Percentiles rank a stretch among this genome's conserved stretches.
Conservation (phyloP, 2,329 filamentous ascomycete species). For the Trichoderma atroviride region DNA sequence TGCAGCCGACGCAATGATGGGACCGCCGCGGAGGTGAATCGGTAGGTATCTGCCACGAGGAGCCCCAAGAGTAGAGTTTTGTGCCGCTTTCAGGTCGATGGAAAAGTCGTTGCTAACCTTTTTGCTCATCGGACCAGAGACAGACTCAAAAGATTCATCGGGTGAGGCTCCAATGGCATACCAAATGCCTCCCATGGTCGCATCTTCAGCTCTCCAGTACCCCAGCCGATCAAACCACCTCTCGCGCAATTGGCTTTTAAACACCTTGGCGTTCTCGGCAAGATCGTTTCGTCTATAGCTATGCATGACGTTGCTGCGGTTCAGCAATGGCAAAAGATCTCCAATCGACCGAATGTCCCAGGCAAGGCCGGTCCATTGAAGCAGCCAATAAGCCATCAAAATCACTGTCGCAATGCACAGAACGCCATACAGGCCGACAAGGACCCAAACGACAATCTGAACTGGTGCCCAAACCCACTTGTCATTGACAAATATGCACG, state of each 20-base stretch:
- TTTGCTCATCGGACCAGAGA: slow-evolving; percentile 35
- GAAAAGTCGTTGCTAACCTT: slow-evolving; percentile 39
- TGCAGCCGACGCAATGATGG: slow-evolving; percentile 68
- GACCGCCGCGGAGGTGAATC: slow-evolving; percentile 71
- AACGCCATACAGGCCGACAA: slow-evolving; percentile 73
- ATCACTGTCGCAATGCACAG: slow-evolving; percentile 57
- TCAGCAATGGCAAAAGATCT: slow-evolving; percentile 76
- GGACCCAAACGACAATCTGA: slow-evolving; percentile 75
- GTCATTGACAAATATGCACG: slow-evolving; percentile 58
- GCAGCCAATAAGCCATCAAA: slow-evolving; percentile 66
- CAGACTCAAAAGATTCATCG: slow-evolving; percentile 31
- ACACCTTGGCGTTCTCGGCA: slow-evolving; percentile 53
- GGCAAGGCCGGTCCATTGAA: slow-evolving; percentile 70
- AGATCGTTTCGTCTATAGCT: slow-evolving; percentile 72
- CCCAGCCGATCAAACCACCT: slow-evolving; percentile 73
- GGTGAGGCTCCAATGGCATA: slow-evolving; percentile 68
- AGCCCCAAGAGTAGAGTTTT: slow-evolving; percentile 31
- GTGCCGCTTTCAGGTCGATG: slow-evolving; percentile 36
- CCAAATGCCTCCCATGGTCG: slow-evolving; percentile 67
- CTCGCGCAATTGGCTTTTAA: slow-evolving; percentile 56
- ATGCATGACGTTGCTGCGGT: slow-evolving; percentile 75
- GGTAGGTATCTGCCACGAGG: slow-evolving; percentile 66
- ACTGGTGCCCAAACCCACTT: slow-evolving; percentile 80
- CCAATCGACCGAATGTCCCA: slow-evolving; percentile 86
- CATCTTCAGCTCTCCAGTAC: slow-evolving; percentile 76